Base-by-base conservation (phyloP, 129 eudicot genomes). In the Lactuca sativa region DNA sequence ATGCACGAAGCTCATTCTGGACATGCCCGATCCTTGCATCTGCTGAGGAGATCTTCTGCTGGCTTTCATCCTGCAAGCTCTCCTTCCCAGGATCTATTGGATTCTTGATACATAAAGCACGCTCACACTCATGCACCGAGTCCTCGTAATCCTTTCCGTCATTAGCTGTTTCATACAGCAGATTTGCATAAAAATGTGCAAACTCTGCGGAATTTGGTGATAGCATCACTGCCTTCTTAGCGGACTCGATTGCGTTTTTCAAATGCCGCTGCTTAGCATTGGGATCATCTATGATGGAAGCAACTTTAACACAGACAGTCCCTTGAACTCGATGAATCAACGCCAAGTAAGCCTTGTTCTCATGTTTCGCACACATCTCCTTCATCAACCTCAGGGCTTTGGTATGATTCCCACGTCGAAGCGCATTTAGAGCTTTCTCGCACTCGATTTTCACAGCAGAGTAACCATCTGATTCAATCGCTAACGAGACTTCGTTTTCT, bases 81-180 rank as follows among this genome's bases (percentile, higher is more conserved):
- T 87, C 95, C 80, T 75, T 85, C 3, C 83, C 92, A 15, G 96
- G 96, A 81, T 93, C 98, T 61, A 75, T 79, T 3, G 99, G 99
- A 70, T 82, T 85, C 73, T 83, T 84, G 37, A 95, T 78, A 2
- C 75, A 86, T 75, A 95, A 71, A 2, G 91, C 99, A 48, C 99
- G 89, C 71, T 90, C 97, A 81, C 95, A 93, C 85, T 86, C 96
- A 5, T 70, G 81, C 70, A 81, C 68, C 62, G 83, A 88, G 56
- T 86, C 96, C 80, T 85, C 89, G 16, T 84, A 95, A 64, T 95
- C 99, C 86, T 81, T 90, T 5, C 78, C 86, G 3, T 83, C 97
- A 60, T 71, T 81, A 2, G 97, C 97, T 0, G 82, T 82, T 57
- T 90, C 99, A n/a, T 59, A 95, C 74, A 95, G 48, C 82, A 95